Percentiles rank a stretch among this genome's conserved stretches.
These are phyloP conservation scores for Phialocephala sp. DNA, from an alignment of 2,329 filamentous ascomycete genomes.

Conservation along the genomic window DNA sequence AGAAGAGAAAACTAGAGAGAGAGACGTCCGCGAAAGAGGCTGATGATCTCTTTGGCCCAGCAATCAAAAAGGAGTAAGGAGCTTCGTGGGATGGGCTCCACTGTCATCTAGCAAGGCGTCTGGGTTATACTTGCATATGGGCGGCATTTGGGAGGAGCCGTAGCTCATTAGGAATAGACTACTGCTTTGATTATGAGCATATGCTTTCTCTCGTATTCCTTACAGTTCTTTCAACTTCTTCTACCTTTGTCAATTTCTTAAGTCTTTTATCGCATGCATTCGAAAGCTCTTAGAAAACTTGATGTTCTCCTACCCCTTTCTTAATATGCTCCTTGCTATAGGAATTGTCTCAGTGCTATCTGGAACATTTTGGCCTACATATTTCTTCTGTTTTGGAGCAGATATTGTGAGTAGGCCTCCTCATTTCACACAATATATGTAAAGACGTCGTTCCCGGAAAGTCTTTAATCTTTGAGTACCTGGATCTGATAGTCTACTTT, in stretches of 20 bases:
- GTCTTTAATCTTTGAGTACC: no score
- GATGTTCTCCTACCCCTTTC: no score
- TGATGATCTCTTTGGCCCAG: conserved; percentile 44
- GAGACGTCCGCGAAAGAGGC: conserved; percentile 45
- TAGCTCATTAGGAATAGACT: background rate
- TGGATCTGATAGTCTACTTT: no score
- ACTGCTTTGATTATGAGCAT: conserved; percentile 11
- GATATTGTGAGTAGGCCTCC: no score
- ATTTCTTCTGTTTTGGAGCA: no score
- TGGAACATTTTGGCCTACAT: no score
- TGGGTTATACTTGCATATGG: conserved; percentile 31
- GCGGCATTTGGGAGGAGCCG: conserved; percentile 24
- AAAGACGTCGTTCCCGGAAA: no score
- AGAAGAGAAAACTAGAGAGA: conserved; percentile 51
- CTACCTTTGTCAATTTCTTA: background rate
- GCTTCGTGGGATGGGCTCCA: conserved; percentile 3
- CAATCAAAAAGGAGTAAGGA: conserved; percentile 29
- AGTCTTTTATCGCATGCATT: background rate
- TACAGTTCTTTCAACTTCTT: background rate
- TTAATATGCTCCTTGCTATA: no score
- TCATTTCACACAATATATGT: no score
- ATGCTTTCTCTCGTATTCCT: conserved; percentile 3
- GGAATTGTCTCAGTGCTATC: no score
- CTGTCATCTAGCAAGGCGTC: conserved; percentile 36
- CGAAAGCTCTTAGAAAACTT: no score